These are phyloP conservation scores for Coniella lustricola DNA, from an alignment of 2,329 filamentous ascomycete genomes.

Conservation along the genomic window DNA sequence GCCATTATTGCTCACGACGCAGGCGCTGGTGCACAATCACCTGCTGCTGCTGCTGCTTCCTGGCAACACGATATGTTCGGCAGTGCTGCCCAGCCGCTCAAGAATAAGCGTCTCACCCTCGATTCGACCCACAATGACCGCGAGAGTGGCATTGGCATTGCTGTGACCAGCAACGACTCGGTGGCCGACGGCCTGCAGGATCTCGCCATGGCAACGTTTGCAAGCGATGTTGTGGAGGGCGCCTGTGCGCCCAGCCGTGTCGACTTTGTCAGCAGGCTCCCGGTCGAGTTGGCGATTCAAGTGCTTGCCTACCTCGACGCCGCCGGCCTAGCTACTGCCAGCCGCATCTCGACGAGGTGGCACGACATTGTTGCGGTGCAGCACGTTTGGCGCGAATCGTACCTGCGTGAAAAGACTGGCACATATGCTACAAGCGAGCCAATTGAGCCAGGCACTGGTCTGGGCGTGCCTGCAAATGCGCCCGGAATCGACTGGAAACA, in stretches of 20 bases:
- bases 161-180: slow-evolving; percentile 37
- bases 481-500: slow-evolving; percentile 76
- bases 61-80: slow-evolving; percentile 45
- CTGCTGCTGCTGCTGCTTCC: slow-evolving; percentile 51
- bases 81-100: slow-evolving; percentile 15
- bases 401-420: slow-evolving; percentile 51
- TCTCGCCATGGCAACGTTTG: slow-evolving; percentile 12
- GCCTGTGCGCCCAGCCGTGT: slow-evolving; percentile 33
- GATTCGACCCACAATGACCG: slow-evolving; percentile 48
- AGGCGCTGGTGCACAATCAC: slow-evolving; percentile 54
- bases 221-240: slow-evolving; percentile 27
- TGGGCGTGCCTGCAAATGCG: slow-evolving; percentile 47
- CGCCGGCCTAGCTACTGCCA: slow-evolving; percentile 40
- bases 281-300: slow-evolving; percentile 52
- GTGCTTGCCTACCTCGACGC: slow-evolving; percentile 52
- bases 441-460: slow-evolving; percentile 45
- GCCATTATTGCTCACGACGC: slow-evolving; percentile 54
- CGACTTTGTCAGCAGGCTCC: slow-evolving; percentile 51
- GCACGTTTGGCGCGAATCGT: slow-evolving; percentile 58
- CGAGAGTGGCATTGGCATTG: slow-evolving; percentile 59
- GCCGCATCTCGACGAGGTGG: slow-evolving; percentile 47
- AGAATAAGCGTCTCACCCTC: slow-evolving; percentile 37
- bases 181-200: slow-evolving; percentile 25
- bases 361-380: slow-evolving; percentile 39
- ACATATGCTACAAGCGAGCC: slow-evolving; percentile 52